Base-by-base conservation (phyloP, 1,284 basidiomycete species). In the Moniliophthora roreri region DNA sequence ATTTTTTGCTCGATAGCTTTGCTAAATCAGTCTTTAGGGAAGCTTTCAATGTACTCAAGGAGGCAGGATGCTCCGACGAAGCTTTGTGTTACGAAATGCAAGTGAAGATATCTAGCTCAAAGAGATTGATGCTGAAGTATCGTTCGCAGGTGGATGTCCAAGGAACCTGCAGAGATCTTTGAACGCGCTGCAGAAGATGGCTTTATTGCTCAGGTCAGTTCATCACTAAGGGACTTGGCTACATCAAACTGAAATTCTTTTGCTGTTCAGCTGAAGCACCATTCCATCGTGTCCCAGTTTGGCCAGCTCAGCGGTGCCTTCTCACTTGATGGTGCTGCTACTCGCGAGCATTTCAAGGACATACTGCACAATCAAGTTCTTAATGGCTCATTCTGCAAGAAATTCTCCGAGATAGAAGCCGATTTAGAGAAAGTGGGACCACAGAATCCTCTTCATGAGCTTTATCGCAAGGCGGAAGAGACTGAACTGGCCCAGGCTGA, bases 141-240 rank as follows among this genome's bases (percentile, higher is more conserved):
- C 52, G 13, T 26, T 15, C 24, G 32, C 51, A 85, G 82, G 81
- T 84, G 83, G 83, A 85, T 85, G 82, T 85, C 84, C 26, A 85
- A 84, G 60, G 83, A 85, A 60, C 83, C 84, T 2, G 82, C 84
- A n/a, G 84, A 85, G 58, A 84, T 85, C 42, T 86, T 86, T 63
- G 83, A 85, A 63, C 72, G 81, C 24, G 82, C 84, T 7, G 83
- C 83, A 1, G 83, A 85, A 56, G 82, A 85, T 40, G 84, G 84
- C 15, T 84, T 85, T 64, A 78, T 85, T 50, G 65, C 63, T 21
- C 83, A 84, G 69, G 81, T 76, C 50, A 32, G 58, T 52, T 11
- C 53, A 15, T 45, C 7, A 46, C 18, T 26, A 35, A 35, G 34
- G 13, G 26, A 3, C 26, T n/a, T 38, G 42, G 35, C 11, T 42